Percentiles rank a stretch among this genome's conserved stretches.
Evolutionary conservation across 495 filamentous ascomycete species (phyloP).

Genomic region (Penicillium lagena): DNA sequence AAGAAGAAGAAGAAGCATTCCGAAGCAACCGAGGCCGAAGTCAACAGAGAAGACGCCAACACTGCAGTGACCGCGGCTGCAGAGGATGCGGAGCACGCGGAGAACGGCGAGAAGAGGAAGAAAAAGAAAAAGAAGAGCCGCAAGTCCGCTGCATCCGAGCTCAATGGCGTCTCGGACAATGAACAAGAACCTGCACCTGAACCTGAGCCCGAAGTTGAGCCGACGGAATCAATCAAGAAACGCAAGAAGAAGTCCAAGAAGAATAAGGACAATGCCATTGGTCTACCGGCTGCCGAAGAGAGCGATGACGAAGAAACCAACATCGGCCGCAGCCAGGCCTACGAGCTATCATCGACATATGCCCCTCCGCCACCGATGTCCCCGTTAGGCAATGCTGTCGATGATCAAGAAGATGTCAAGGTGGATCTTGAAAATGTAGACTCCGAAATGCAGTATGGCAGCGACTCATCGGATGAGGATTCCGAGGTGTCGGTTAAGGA

Average conservation of each 20-base stretch:
- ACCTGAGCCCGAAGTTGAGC: background rate
- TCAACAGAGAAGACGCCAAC: background rate
- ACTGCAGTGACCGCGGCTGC: background rate
- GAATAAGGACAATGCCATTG: background rate
- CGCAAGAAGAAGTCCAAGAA: background rate
- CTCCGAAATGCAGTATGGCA: too few relatives aligned
- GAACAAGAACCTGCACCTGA: background rate
- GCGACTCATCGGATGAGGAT: too few relatives aligned
- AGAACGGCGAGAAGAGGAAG: slow-evolving; percentile 8
- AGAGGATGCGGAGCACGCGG: background rate
- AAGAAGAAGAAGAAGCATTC: slow-evolving; percentile 2
- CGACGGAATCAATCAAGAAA: slow-evolving; percentile 2
- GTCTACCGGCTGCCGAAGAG: too few relatives aligned
- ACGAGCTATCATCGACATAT: too few relatives aligned
- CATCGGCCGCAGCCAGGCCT: too few relatives aligned
- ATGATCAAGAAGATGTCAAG: too few relatives aligned
- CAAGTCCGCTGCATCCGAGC: background rate
- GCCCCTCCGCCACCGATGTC: too few relatives aligned
- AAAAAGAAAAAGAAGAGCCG: slow-evolving; percentile 4
- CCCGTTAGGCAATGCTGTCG: too few relatives aligned
- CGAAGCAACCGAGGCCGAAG: background rate
- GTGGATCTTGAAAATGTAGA: too few relatives aligned
- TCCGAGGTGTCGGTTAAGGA: too few relatives aligned
- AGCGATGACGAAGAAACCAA: too few relatives aligned
- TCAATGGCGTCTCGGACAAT: background rate